These are phyloP conservation scores for Gracilaria vermiculophylla DNA, from an alignment of 23 red algal genomes.

Conservation along the genomic window DNA sequence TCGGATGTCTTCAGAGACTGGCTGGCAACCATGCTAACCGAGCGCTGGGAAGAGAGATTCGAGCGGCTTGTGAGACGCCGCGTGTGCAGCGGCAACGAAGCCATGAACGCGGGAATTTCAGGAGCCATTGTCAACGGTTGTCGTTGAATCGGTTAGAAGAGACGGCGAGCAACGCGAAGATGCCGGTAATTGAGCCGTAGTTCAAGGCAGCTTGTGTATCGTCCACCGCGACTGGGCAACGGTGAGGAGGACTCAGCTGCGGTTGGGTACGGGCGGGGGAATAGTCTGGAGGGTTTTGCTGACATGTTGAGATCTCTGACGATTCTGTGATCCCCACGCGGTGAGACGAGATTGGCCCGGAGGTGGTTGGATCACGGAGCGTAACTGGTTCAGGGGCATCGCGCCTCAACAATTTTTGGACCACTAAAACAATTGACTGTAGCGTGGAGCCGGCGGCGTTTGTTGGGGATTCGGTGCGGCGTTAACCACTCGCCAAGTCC, in stretches of 20 bases:
- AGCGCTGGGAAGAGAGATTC: background rate
- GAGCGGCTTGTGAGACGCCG: background rate
- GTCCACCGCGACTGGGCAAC: no score
- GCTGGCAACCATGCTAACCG: constrained; percentile 63
- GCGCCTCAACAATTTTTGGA: background rate
- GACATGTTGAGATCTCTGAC: constrained; percentile 1
- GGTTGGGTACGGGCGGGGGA: background rate
- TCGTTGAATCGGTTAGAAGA: background rate
- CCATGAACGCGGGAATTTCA: constrained; percentile 12
- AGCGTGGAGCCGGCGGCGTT: no score
- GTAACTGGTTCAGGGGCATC: background rate
- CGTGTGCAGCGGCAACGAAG: constrained; percentile 8
- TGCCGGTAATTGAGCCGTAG: no score
- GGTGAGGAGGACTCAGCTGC: no score
- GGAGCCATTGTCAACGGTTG: background rate
- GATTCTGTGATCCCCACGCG: background rate
- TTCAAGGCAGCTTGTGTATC: no score
- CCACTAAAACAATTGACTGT: background rate
- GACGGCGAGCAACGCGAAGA: background rate
- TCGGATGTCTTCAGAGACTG: constrained; percentile 77
- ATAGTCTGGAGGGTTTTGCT: background rate
- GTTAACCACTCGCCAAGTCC: no score
- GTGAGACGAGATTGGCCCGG: background rate
- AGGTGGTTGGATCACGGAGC: background rate
- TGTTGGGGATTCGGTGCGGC: no score